Conservation (phyloP, 257 asterid genomes). For the Capsicum baccatum region DNA sequence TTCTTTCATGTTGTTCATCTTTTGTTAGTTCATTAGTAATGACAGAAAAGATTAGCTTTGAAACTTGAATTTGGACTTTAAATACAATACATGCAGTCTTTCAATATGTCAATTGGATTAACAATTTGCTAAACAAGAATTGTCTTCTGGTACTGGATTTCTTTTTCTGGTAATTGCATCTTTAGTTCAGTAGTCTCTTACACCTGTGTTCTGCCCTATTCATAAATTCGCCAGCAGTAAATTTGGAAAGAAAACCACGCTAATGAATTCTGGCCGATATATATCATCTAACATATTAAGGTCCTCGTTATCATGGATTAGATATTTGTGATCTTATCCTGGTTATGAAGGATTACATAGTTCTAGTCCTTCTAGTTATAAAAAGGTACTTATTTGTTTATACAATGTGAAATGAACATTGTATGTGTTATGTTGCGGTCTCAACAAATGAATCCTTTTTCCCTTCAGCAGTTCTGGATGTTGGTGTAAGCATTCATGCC, state of each 20-base stretch:
- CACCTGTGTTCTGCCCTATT: not conserved
- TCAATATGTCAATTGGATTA: not conserved
- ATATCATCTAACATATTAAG: not conserved
- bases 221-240: not conserved
- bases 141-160: not conserved
- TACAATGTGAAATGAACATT: not conserved
- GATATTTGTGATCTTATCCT: not conserved
- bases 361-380: not conserved
- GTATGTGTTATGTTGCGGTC: not conserved
- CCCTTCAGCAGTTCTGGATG: not conserved
- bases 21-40: not conserved
- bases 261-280: not conserved
- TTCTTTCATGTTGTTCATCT: not conserved
- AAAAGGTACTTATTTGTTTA: not conserved
- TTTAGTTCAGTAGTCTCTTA: not conserved
- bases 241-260: not conserved
- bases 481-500: constrained; percentile 39
- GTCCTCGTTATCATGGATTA: not conserved
- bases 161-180: not conserved
- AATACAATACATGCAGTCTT: not conserved
- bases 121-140: not conserved
- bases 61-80: not conserved
- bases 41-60: not conserved
- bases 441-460: no score
- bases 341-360: not conserved